Percentiles rank a stretch among this genome's conserved stretches.
Conservation (phyloP, 2,329 filamentous ascomycete species). For the Metarhizium sp. region DNA sequence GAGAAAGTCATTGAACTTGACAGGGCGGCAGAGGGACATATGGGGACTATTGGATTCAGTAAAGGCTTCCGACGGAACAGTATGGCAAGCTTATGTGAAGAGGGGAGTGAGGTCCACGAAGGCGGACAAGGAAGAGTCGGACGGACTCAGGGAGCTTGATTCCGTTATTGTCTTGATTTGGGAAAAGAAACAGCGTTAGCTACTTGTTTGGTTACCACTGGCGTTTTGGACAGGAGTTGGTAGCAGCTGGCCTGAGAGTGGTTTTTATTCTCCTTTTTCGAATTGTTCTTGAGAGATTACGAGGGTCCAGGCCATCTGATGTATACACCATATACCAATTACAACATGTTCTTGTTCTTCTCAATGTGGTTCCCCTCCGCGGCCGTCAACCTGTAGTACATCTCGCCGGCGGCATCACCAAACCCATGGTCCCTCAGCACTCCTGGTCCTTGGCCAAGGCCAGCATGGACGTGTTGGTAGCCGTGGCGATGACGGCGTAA, state of each 20-base stretch:
- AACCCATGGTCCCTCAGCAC: slow-evolving; percentile 8
- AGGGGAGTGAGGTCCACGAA: slow-evolving; percentile 10
- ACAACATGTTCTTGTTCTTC: background rate
- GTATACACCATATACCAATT: background rate
- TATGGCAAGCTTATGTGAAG: slow-evolving; percentile 39
- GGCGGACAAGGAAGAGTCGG: slow-evolving; percentile 13
- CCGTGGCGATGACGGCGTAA: slow-evolving; percentile 13
- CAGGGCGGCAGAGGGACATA: slow-evolving; percentile 23
- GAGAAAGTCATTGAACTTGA: slow-evolving; percentile 24
- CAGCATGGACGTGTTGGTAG: slow-evolving; percentile 16
- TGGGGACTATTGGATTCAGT: slow-evolving; percentile 33
- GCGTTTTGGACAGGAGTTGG: background rate
- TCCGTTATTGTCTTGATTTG: slow-evolving; percentile 33
- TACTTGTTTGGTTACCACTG: background rate
- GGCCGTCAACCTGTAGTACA: slow-evolving; percentile 16
- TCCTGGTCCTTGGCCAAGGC: slow-evolving; percentile 13
- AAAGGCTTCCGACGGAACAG: slow-evolving; percentile 23
- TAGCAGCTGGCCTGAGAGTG: background rate
- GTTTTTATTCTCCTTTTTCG: background rate
- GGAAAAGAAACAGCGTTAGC: slow-evolving; percentile 15
- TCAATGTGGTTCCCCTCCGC: slow-evolving; percentile 8
- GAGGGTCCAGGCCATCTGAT: background rate
- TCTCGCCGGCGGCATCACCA: slow-evolving; percentile 11
- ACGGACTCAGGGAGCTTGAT: slow-evolving; percentile 14
- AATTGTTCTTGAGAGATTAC: background rate